These are phyloP conservation scores for Punica granatum DNA, from an alignment of 345 rosid genomes.

Conservation along the genomic window DNA sequence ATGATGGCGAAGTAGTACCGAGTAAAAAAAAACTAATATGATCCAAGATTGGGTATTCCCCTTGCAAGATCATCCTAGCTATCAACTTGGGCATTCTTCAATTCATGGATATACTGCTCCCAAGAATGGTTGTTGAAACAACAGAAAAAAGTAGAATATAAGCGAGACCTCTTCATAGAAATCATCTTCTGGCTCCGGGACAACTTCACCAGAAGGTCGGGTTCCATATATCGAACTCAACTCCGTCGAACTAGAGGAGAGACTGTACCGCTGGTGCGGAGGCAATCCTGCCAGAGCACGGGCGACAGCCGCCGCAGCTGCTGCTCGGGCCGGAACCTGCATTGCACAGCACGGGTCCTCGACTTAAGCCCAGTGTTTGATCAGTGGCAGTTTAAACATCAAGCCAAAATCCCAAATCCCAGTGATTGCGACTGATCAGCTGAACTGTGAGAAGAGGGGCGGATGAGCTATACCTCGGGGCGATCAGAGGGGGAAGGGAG, in stretches of 20 bases:
- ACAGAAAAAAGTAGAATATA: background rate
- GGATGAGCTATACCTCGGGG: slow-evolving; percentile 48
- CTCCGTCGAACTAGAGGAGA: slow-evolving; percentile 75
- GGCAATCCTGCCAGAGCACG: slow-evolving; percentile 86
- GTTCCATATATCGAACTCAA: slow-evolving; percentile 72
- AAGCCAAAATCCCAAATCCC: background rate
- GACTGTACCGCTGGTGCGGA: slow-evolving; percentile 62
- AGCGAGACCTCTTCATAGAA: slow-evolving; percentile 72
- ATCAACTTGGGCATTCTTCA: background rate
- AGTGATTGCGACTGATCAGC: background rate
- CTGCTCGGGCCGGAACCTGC: slow-evolving; percentile 96
- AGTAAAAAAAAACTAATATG: background rate
- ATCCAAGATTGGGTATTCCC: no score
- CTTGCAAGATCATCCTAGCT: background rate
- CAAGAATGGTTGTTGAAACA: background rate
- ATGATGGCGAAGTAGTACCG: background rate
- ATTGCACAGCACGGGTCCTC: slow-evolving; percentile 2
- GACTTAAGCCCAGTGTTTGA: background rate
- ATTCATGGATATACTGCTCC: background rate
- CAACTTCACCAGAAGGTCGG: slow-evolving; percentile 43
- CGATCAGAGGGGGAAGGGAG: slow-evolving; percentile 76
- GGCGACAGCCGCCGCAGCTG: slow-evolving; percentile 97
- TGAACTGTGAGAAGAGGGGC: background rate
- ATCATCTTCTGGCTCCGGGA: slow-evolving; percentile 66
- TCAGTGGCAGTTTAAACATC: background rate